Percentiles rank a stretch among this genome's conserved stretches.
These are phyloP conservation scores for Epichloe aotearoae DNA, from an alignment of 2,329 filamentous ascomycete species.

Conservation along the genomic window DNA sequence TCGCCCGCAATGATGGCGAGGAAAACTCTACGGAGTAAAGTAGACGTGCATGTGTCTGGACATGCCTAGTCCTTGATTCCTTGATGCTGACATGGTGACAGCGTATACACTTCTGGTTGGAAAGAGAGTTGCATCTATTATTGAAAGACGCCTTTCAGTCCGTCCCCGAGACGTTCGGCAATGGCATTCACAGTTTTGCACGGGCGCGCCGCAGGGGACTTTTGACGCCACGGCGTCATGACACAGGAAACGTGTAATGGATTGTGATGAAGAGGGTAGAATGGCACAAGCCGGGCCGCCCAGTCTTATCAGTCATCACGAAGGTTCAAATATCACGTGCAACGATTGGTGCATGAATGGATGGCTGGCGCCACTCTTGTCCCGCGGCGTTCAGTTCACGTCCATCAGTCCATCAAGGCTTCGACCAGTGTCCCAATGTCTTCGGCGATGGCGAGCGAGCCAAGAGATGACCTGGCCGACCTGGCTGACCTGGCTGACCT, in stretches of 20 bases:
- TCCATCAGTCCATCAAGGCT: not conserved
- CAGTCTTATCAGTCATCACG: no score
- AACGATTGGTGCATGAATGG: no score
- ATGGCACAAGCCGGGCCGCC: no score
- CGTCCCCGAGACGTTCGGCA: not conserved
- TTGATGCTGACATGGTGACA: not conserved
- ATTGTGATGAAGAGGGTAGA: no score
- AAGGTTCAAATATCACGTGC: no score
- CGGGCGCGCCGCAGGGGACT: not conserved
- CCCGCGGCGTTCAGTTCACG: not conserved
- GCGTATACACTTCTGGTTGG: not conserved
- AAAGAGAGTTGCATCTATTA: not conserved
- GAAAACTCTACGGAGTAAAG: no score
- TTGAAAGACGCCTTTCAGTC: not conserved
- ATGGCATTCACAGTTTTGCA: not conserved
- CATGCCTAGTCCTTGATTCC: not conserved
- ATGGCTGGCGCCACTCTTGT: not conserved
- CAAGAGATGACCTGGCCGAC: not conserved
- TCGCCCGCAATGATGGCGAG: no score
- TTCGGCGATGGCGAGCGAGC: not conserved
- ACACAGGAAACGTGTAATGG: not conserved
- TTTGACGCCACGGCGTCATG: not conserved
- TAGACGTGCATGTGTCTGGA: no score
- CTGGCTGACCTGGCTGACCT: no score
- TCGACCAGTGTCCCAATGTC: not conserved